phyloP scores from a whole-genome alignment of 2,329 filamentous ascomycete species.

The Cladophialophora carrionii region DNA sequence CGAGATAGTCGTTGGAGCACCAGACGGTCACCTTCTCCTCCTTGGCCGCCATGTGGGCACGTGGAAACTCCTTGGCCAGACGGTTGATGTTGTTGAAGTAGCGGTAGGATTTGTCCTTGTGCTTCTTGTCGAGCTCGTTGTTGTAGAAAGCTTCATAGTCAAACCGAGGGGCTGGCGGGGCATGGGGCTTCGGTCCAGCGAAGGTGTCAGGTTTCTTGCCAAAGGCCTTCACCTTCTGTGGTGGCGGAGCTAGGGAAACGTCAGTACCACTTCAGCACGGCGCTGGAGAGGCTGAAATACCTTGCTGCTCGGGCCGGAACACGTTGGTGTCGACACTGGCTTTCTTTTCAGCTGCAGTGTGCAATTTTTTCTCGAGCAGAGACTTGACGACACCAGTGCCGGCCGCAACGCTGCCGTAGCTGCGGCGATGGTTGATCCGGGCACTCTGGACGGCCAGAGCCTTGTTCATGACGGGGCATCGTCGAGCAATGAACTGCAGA shows the following conservation, averaged over 20 bases:
- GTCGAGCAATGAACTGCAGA: conserved; percentile 87
- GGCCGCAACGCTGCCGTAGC: conserved; percentile 42
- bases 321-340: conserved; percentile 71
- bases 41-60: conserved; percentile 82
- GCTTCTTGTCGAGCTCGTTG: conserved; percentile 92
- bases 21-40: conserved; percentile 93
- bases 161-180: conserved; percentile 65
- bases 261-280: conserved; percentile 8
- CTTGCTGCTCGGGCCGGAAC: conserved; percentile 55
- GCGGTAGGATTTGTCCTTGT: conserved; percentile 98
- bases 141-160: conserved; percentile 91
- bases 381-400: conserved; percentile 42
- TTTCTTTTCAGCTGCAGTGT: conserved; percentile 76
- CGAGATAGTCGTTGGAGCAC: conserved; percentile 99
- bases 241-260: conserved; percentile 30
- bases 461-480: conserved; percentile 99
- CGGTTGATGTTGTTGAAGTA: conserved; percentile 99
- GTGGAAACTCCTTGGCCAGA: conserved; percentile 91
- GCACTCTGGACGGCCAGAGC: conserved; percentile 80
- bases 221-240: conserved; percentile 20
- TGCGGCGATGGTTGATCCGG: conserved; percentile 41
- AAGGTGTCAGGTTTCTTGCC: conserved; percentile 37
- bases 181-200: conserved; percentile 53
- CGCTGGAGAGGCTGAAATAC: conserved; percentile 43
- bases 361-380: conserved; percentile 61